Conservation (phyloP, 2,329 filamentous ascomycete genomes). For the Exophiala oligosperma region DNA sequence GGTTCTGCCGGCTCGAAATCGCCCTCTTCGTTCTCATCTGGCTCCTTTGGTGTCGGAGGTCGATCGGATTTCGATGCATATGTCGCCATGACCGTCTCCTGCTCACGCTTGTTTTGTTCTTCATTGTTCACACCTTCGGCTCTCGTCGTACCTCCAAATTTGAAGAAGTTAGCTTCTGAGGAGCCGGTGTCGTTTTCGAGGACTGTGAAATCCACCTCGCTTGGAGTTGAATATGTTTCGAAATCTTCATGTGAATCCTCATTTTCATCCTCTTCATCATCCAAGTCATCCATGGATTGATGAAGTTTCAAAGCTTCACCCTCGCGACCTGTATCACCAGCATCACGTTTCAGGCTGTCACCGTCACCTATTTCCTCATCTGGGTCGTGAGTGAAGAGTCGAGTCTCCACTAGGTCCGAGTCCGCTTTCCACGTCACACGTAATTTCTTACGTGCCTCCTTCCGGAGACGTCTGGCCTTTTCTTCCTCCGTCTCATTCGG, state of each 20-base stretch:
- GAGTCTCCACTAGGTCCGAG: constrained; percentile 56
- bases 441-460: constrained; percentile 61
- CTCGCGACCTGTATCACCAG: constrained; percentile 60
- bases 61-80: constrained; percentile 48
- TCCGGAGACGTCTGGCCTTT: constrained; percentile 58
- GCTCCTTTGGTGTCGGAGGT: constrained; percentile 49
- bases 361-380: constrained; percentile 62
- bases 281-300: constrained; percentile 55
- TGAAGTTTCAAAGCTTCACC: constrained; percentile 52
- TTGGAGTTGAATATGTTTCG: constrained; percentile 33
- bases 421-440: constrained; percentile 63
- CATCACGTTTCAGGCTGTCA: constrained; percentile 59
- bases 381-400: constrained; percentile 62
- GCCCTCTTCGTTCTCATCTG: constrained; percentile 39
- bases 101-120: constrained; percentile 48
- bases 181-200: constrained; percentile 36
- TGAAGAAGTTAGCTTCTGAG: constrained; percentile 38
- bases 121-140: constrained; percentile 43
- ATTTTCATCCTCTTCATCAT: constrained; percentile 64
- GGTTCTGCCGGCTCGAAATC: constrained; percentile 39
- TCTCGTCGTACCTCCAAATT: constrained; percentile 42
- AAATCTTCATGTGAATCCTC: constrained; percentile 43
- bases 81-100: constrained; percentile 49
- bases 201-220: constrained; percentile 42
- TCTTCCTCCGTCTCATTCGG: constrained; percentile 62